These are phyloP conservation scores for Cairneyella variabilis DNA, from an alignment of 495 filamentous ascomycete genomes.

Conservation along the genomic window DNA sequence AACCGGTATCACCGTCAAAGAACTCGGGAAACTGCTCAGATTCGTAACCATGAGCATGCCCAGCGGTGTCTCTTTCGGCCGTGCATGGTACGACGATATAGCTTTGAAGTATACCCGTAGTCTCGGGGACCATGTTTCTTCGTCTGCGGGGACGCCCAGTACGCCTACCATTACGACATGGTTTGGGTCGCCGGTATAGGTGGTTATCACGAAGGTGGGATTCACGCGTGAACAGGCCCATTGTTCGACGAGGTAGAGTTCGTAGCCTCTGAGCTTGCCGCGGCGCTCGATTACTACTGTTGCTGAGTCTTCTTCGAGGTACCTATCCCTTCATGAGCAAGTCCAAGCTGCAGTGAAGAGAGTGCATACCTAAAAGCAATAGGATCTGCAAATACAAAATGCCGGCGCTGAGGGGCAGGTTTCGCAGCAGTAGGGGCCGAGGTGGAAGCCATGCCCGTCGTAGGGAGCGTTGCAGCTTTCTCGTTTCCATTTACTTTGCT, in stretches of 20 bases:
- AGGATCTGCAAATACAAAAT: conserved; percentile 68
- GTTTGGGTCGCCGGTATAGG: conserved; percentile 84
- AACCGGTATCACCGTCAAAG: conserved; percentile 81
- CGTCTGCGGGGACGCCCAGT: conserved; percentile 77
- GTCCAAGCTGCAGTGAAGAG: not conserved
- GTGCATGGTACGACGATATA: conserved; percentile 76
- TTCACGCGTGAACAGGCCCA: conserved; percentile 92
- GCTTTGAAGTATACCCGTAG: conserved; percentile 83
- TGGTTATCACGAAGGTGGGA: conserved; percentile 88
- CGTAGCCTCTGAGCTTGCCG: conserved; percentile 72
- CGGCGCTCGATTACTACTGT: conserved; percentile 72
- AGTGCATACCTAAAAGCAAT: conserved; percentile 56
- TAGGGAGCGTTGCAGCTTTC: not conserved
- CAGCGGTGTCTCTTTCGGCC: conserved; percentile 74
- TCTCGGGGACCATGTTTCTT: conserved; percentile 73
- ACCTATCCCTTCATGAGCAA: conserved; percentile 40
- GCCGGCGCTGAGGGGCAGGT: conserved; percentile 30
- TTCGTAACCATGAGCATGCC: conserved; percentile 94
- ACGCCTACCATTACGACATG: conserved; percentile 77
- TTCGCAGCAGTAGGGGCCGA: conserved; percentile 1
- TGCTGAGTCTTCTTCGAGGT: conserved; percentile 82
- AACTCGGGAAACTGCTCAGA: conserved; percentile 82
- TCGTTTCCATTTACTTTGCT: conserved; percentile 7
- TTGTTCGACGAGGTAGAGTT: conserved; percentile 94
- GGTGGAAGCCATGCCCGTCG: not conserved